Evolutionary conservation across 257 asterid species (phyloP).

Genomic region (Solanum pimpinellifolium): DNA sequence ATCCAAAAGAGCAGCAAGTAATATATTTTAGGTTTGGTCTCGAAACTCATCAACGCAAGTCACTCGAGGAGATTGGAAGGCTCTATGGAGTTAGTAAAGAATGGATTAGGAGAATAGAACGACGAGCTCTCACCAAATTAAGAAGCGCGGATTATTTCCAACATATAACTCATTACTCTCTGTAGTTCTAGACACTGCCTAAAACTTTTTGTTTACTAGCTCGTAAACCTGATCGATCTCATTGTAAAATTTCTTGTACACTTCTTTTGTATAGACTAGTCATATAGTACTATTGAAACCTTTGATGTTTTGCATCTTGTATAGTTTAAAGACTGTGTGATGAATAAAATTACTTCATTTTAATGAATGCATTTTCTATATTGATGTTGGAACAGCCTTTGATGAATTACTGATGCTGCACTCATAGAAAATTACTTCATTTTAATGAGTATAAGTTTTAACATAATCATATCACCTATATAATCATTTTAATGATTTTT

Average conservation of each 20-base stretch:
- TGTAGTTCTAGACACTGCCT: neutral
- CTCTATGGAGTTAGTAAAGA: slow-evolving; percentile 71
- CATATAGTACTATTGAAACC: neutral
- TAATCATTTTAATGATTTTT: neutral
- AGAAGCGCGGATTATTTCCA: slow-evolving; percentile 29
- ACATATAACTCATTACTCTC: slow-evolving; percentile 17
- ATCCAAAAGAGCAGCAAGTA: slow-evolving; percentile 58
- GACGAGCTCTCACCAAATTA: slow-evolving; percentile 47
- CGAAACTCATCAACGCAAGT: slow-evolving; percentile 34
- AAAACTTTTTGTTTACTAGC: neutral
- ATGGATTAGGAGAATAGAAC: slow-evolving; percentile 78
- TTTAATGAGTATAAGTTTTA: too few relatives aligned
- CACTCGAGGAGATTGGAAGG: slow-evolving; percentile 75
- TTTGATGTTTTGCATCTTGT: neutral
- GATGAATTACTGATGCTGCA: too few relatives aligned
- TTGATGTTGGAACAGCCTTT: too few relatives aligned
- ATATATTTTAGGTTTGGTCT: slow-evolving; percentile 68
- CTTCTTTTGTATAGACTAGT: neutral
- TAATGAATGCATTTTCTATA: too few relatives aligned
- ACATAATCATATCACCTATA: neutral
- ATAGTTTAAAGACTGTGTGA: neutral
- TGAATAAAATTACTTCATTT: neutral
- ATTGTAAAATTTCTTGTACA: neutral
- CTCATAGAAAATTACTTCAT: too few relatives aligned
- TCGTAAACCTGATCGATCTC: neutral